Base-by-base conservation (phyloP, 257 asterid genomes). In the Parsonsia alboflavescens region DNA sequence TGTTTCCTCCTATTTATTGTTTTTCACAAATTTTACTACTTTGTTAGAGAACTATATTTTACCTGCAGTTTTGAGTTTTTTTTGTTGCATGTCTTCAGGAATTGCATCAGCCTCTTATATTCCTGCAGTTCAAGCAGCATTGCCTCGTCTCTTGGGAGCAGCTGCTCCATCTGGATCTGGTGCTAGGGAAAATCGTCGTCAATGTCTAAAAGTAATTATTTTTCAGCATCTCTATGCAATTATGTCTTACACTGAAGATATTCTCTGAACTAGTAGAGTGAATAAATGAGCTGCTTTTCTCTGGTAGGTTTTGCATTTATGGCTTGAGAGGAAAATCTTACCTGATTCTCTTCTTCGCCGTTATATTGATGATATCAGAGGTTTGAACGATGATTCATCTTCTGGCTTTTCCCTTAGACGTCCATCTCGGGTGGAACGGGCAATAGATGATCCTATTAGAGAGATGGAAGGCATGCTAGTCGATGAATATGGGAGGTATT, bases 381-480 rank as follows among this genome's bases (percentile, higher is more conserved):
- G 74, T 54, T 70, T 26, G 73, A 87, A 85, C 67, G 96, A 88
- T 85, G 96, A 89, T 76, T 63, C 84, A 66, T 81, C 99, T 65
- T 83, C 86, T 79, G 94, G 89, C 73, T 52, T 89, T 71, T 85
- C 90, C 72, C 88, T 85, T 74, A 90, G 93, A 78, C 96, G 96
- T 26, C 97, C 96, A 81, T 89, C 96, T 78, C 89, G 98, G 75
- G 89, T 95, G 75, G 98, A 94, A 84, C 88, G 99, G 68, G 87
- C 98, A 79, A 77, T 94, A 76, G 96, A 94, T 76, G 99, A 94
- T 87, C 99, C 99, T 71, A 85, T 94, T 80, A 87, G 99, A 84
- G 99, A 92, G 76, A 94, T 94, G 97, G 99, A 94, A 81, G 99
- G 93, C 82, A 89, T 94, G 95, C 79, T 87, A 79, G 98, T 94